Evolutionary conservation across 2,329 filamentous ascomycete genomes (phyloP), one percentile per base, ranked within the genome.

Genomic region (Pyricularia sp.): DNA sequence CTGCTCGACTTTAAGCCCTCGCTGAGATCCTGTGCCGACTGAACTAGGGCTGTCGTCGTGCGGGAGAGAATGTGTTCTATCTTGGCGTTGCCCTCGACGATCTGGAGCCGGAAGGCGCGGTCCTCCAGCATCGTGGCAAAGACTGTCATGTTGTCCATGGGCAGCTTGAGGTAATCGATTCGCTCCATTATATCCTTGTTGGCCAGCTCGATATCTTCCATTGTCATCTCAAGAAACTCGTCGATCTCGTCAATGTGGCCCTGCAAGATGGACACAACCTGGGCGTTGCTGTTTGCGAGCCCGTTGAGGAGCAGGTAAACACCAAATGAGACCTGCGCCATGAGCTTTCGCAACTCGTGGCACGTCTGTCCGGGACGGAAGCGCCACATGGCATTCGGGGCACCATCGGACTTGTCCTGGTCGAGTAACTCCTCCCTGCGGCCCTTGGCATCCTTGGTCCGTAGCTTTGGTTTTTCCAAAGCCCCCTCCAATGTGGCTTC

Each of bases 231-330:
- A 42, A 98, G 82, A 75, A 97, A 97, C 74, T 91, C 90, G 78
- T 98, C 95, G 33, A 98, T 88, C 78, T 98, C 94, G 75, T 97
- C 92, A 70, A 98, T 95, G 78, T 98, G 94, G 17, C 88, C 89
- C 76, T 97, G 93, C 69, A 98, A 83, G 68, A 98, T 98, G 72
- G 86, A 89, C 71, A 97, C 90, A 14, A 97, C 94, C 76, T 97
- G 92, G 42, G 88, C 85, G 73, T 97, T 92, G 73, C 92, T 96
- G 78, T 94, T 97, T 68, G 95, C 94, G 77, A 96, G 87, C 70
- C 90, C 89, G 74, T 94, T 90, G 69, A 96, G 87, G 69, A 98
- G 81, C 64, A 98, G 83, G 77, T 97, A 94, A 55, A 98, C 90
- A 25, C 95, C 94, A 78, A 98, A 98, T 1, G 93, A 90, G 73